Evolutionary conservation across 1,284 basidiomycete species (phyloP).

Genomic region (Tetrapyrgos nigripes): DNA sequence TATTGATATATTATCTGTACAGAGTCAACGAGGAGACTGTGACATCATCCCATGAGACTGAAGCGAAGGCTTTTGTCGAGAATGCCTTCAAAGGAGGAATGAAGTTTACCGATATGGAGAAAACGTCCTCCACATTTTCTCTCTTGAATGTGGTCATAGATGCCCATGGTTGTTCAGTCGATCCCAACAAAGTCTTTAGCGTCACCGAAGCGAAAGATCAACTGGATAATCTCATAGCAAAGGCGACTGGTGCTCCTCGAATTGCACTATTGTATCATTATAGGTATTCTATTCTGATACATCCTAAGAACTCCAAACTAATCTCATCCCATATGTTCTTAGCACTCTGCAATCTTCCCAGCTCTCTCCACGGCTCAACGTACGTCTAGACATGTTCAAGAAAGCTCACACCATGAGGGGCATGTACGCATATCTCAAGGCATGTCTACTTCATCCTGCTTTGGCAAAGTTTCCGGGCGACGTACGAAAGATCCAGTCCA

Average conservation of each 20-base stretch:
- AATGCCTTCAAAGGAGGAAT: conserved; percentile 19
- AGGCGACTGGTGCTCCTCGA: conserved; percentile 19
- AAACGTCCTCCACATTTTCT: conserved; percentile 15
- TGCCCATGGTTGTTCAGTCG: conserved; percentile 22
- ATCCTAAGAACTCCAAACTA: neutral
- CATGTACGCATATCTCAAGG: conserved; percentile 20
- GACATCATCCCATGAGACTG: conserved; percentile 16
- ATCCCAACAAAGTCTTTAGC: conserved; percentile 15
- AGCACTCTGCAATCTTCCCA: conserved; percentile 8
- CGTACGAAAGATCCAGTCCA: conserved; percentile 10
- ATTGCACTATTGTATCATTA: conserved; percentile 24
- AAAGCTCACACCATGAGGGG: conserved; percentile 21
- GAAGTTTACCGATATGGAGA: conserved; percentile 13
- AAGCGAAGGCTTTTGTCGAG: conserved; percentile 18
- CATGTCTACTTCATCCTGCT: conserved; percentile 23
- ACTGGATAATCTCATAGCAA: conserved; percentile 16
- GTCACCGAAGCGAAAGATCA: conserved; percentile 19
- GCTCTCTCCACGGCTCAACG: conserved; percentile 13
- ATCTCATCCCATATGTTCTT: neutral
- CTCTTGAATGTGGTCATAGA: conserved; percentile 25
- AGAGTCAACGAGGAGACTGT: conserved; percentile 21
- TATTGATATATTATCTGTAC: neutral
- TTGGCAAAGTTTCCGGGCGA: conserved; percentile 15
- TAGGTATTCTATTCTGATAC: conserved; percentile 12
- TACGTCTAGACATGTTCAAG: conserved; percentile 17